Base-by-base conservation (phyloP, 192 early-diverging fungal species). In the Coemansia sp. region DNA sequence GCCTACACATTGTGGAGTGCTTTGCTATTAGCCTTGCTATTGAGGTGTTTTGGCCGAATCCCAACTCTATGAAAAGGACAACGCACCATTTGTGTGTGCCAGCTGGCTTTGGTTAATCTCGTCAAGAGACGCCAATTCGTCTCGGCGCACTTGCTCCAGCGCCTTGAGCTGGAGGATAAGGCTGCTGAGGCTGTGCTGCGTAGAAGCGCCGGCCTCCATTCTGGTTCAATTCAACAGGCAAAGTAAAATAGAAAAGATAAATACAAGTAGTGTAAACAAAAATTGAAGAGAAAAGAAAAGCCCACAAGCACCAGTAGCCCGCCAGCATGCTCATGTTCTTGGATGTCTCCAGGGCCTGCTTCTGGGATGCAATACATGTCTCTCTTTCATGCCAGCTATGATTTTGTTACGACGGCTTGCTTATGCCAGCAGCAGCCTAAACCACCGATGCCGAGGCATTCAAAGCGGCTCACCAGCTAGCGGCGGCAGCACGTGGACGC, bases 101-200 rank as follows among this genome's bases (percentile, higher is more conserved):
- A 40, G 29, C 22, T 62, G 42, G 46, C 46, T 22, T 4, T 52
- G 53, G 42, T 64, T 56, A 24, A 65, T 59, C 3, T 38, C 41
- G 48, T 71, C 68, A 32, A 71, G 43, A 3, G 53, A 18, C 2
- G 62, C 24, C 14, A 32, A 15, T 43, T 71, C 62, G 32, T 65
- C 62, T 39, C 33, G 33, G 18, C 68, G 61, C 10, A 43, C 56
- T 22, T 41, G 56, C 35, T 71, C 68, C 29, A 71, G 43, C 0
- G 68, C 37, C 55, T 53, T 54, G 19, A 70, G 44, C 14, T 63
- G 61, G 19, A 35, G 44, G 17, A 48, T 14, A 15, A 50, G 46
- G 26, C 26, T 7, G 24, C 46, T 7, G 46, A 50, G 19, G 12
- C 46, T 50, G 7, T 27, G 46, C 15, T 50, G 46, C 15, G 26